Base-by-base conservation (phyloP, 192 early-diverging fungal genomes). In the Jimgerdemannia flammicorona region DNA sequence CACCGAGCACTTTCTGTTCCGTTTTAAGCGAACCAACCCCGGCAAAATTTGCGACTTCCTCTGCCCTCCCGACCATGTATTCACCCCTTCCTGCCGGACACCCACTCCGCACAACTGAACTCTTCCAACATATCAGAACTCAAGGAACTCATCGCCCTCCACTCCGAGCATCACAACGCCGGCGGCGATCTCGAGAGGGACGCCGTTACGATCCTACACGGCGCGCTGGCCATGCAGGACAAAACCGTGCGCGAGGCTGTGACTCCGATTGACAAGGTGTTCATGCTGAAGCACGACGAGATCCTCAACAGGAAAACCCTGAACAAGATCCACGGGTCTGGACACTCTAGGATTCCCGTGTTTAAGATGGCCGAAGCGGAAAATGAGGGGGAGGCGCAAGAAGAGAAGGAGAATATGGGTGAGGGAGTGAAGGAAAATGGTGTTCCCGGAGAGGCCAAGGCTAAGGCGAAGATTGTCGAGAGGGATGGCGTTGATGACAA, bases 271-370 rank as follows among this genome's bases (percentile, higher is more conserved):
- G 69, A 75, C 29, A 84, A 87, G 20, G 84, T 87, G 4, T 88
- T 87, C 39, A 86, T 89, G 79, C 78, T 91, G 9, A 80, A 85
- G 9, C 72, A 80, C 18, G 80, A 91, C 68, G 78, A 83, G 0
- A 81, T 79, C 0, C 70, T 93, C 18, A 87, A 90, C 70, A 78
- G 84, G 6, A 64, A 70, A 29, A 78, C 84, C 63, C 74, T 92
- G 75, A 78, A 84, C 8, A 84, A 88, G 73, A 90, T 93, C 81
- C 73, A 87, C 19, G 72, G 75, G 10, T 81, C 81, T 11, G 92
- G 92, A 3, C 90, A 92, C 77, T 88, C 87, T 43, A 80, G 92
- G 3, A 89, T 93, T 3, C 92, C 92, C 1, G 85, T 93, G 20
- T 91, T 87, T 71, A 82, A 87, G 29, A 83, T 40, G 6, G 18